Conservation (phyloP, 2,329 filamentous ascomycete species). For the Cadophora luteo-olivacea region DNA sequence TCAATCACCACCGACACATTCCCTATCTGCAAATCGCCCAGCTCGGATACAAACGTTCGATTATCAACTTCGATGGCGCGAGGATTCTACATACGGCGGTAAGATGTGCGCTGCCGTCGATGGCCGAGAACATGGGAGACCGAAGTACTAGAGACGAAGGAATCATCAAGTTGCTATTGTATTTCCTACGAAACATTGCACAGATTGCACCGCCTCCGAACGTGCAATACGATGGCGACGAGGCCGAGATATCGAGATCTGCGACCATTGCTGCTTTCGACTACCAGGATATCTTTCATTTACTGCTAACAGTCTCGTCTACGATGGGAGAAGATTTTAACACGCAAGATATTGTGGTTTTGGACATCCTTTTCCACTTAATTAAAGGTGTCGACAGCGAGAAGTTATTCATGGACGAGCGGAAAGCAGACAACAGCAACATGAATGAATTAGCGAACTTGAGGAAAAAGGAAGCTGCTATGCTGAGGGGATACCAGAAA, state of each 20-base stretch:
- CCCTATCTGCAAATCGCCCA: constrained; percentile 90
- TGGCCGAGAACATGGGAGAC: constrained; percentile 80
- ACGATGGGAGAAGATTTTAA: constrained; percentile 95
- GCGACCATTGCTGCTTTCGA: constrained; percentile 88
- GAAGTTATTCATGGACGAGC: constrained; percentile 84
- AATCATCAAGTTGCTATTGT: constrained; percentile 88
- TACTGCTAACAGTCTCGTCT: constrained; percentile 85
- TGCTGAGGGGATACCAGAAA: constrained; percentile 78
- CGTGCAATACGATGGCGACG: constrained; percentile 82
- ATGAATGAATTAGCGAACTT: constrained; percentile 76
- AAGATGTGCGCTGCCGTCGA: constrained; percentile 81
- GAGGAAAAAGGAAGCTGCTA: constrained; percentile 83
- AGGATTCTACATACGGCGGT: constrained; percentile 82
- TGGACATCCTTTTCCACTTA: constrained; percentile 92
- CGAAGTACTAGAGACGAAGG: constrained; percentile 82
- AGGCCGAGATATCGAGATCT: constrained; percentile 86
- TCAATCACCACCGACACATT: constrained; percentile 91
- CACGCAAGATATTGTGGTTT: constrained; percentile 83
- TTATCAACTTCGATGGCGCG: constrained; percentile 82
- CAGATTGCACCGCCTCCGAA: constrained; percentile 80
- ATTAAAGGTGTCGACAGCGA: constrained; percentile 87
- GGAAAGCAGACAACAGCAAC: constrained; percentile 71
- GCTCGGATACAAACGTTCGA: constrained; percentile 84
- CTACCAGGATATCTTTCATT: constrained; percentile 86
- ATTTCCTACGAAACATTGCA: constrained; percentile 87